Evolutionary conservation across 192 early-diverging fungal genomes (phyloP).

Genomic region (Borealophlyctis nickersoniae): DNA sequence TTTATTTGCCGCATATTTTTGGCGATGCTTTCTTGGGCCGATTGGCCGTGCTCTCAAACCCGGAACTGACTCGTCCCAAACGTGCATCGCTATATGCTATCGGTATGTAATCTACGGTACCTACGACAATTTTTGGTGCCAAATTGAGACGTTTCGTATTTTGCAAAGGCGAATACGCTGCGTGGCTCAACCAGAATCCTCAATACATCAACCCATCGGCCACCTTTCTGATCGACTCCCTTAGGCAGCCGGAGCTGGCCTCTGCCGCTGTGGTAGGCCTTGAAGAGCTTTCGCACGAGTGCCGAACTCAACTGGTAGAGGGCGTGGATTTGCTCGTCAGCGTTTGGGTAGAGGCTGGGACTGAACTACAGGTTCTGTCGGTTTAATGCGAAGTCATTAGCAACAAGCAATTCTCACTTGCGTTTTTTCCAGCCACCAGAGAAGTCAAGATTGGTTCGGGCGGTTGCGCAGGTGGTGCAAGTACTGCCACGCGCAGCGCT

Average conservation of each 20-base stretch:
- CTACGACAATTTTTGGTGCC: neutral
- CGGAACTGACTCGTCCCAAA: neutral
- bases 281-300: conserved; percentile 20
- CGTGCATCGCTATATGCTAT: neutral
- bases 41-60: neutral
- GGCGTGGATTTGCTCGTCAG: conserved; percentile 15
- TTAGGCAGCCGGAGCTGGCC: conserved; percentile 11
- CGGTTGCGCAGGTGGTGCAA: conserved; percentile 31
- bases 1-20: conserved; percentile 24
- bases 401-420: neutral
- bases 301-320: conserved; percentile 24
- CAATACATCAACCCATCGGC: conserved; percentile 17
- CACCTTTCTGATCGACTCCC: conserved; percentile 24
- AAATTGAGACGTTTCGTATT: conserved; percentile 8
- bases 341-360: conserved; percentile 10
- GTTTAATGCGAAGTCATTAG: neutral
- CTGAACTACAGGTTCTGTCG: conserved; percentile 9
- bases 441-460: conserved; percentile 16
- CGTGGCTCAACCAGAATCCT: conserved; percentile 31
- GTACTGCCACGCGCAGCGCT: conserved; percentile 19
- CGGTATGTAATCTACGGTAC: neutral
- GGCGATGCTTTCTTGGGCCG: conserved; percentile 24
- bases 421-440: conserved; percentile 5
- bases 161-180: conserved; percentile 23
- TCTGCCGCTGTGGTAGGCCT: conserved; percentile 19